A percentile compares a stretch with the other conserved stretches of the same genome.
Conservation (phyloP, 805 yeast genomes). For the Pichia gijzeniarum region DNA sequence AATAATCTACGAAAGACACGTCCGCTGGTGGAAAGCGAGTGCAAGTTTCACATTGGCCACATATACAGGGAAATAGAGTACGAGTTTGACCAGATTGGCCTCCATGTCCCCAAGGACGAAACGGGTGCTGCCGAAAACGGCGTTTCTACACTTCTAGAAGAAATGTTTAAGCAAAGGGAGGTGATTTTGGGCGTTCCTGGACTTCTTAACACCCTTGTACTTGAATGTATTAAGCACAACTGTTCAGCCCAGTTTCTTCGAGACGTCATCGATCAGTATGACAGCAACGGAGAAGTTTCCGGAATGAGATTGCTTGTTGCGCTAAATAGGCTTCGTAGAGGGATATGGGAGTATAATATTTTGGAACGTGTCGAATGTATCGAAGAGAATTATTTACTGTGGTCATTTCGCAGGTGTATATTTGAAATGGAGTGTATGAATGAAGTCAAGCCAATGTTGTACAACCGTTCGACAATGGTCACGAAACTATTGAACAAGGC, state of each 20-base stretch:
- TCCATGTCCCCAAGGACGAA: neutral
- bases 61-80: conserved; percentile 7
- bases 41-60: conserved; percentile 11
- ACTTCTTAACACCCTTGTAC: conserved; percentile 3
- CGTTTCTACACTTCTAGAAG: neutral
- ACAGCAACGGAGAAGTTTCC: conserved; percentile 8
- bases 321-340: conserved; percentile 6
- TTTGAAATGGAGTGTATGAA: conserved; percentile 12
- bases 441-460: conserved; percentile 9
- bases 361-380: conserved; percentile 9
- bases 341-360: conserved; percentile 12
- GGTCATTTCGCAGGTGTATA: conserved; percentile 12
- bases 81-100: conserved; percentile 7
- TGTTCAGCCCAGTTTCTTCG: conserved; percentile 8
- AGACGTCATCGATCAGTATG: conserved; percentile 11
- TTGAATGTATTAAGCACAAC: conserved; percentile 10
- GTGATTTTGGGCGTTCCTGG: neutral
- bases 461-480: conserved; percentile 5
- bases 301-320: conserved; percentile 9
- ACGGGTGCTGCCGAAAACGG: neutral
- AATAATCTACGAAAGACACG: conserved; percentile 8
- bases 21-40: conserved; percentile 9
- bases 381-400: conserved; percentile 6
- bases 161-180: conserved; percentile 4
- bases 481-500: conserved; percentile 8